Base-by-base conservation (phyloP, 2,329 filamentous ascomycete species). In the Stachybotrys echinatus region DNA sequence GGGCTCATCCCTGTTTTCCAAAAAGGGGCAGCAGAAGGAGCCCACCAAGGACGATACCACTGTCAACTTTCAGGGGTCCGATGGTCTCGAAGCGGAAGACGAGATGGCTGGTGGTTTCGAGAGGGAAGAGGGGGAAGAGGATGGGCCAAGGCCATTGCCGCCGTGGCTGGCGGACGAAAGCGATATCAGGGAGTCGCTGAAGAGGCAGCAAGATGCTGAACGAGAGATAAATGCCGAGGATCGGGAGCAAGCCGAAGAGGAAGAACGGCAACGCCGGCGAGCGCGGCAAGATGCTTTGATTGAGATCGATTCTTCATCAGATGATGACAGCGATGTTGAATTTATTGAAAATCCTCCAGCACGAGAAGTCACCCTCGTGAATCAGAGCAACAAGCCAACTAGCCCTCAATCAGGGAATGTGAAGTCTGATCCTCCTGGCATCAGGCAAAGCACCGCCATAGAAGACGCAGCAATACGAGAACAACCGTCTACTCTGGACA, bases 131-230 rank as follows among this genome's bases (percentile, higher is more conserved):
- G 61, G 65, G 10, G 60, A 65, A 58, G 61, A 74, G 53, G 65
- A 75, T 64, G 67, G 64, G 4, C 73, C 79, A 1, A 75, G 72
- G n/a, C 85, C 85, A 0, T 62, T 92, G 7, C 89, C 89, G 1
- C 89, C 89, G 1, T 94, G 89, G 89, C 79, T 94, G 60, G 70
- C 72, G 3, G 79, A 83, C 53, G 69, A 83, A 6, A 75, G 77
- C 2, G 87, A 91, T 51, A 83, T 92, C 27, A 76, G 86, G 52
- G 77, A 85, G 46, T 76, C 78, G 22, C 67, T 84, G 52, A 80
- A 78, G 57, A 77, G 81, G 50, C 80, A 83, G 67, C 77, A 69
- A 55, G 79, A 70, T 58, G 74, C 65, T 45, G 80, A 85, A 45
- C 68, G 70, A 19, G 77, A 81, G 50, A 81, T 87, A 50, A 83